Evolutionary conservation across 1,139 yeast species (phyloP).

Genomic region (Yamadazyma conglobata): DNA sequence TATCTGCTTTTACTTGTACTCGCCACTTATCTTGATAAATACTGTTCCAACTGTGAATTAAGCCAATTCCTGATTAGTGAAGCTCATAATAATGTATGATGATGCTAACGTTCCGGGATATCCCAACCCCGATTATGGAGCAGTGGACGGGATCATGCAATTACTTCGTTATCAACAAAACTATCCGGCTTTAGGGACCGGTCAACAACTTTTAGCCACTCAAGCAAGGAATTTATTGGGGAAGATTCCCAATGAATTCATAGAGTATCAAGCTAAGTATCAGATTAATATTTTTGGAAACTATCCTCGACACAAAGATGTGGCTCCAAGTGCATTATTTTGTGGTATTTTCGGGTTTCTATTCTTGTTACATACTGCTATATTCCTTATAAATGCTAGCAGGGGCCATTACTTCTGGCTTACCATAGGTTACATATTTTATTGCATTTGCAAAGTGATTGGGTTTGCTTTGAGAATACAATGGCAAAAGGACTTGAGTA

Average conservation of each 20-base stretch:
- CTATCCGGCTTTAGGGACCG: slow-evolving; percentile 19
- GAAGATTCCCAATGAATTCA: slow-evolving; percentile 12
- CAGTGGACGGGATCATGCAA: slow-evolving; percentile 31
- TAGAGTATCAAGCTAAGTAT: slow-evolving; percentile 12
- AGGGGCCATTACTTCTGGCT: slow-evolving; percentile 41
- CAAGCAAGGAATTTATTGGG: slow-evolving; percentile 16
- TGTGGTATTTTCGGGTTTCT: slow-evolving; percentile 29
- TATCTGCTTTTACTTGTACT: no score
- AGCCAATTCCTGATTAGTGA: no score
- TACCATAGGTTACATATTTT: slow-evolving; percentile 31
- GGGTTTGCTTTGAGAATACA: slow-evolving; percentile 32
- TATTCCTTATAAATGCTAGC: slow-evolving; percentile 29
- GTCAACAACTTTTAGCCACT: slow-evolving; percentile 13
- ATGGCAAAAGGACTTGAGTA: slow-evolving; percentile 29
- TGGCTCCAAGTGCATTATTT: slow-evolving; percentile 33
- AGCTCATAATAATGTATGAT: no score
- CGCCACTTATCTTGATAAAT: no score
- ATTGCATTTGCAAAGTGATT: slow-evolving; percentile 27
- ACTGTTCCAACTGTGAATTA: no score
- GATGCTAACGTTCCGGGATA: slow-evolving; percentile 12
- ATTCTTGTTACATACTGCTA: slow-evolving; percentile 22
- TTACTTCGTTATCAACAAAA: slow-evolving; percentile 24
- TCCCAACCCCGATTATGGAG: slow-evolving; percentile 15
- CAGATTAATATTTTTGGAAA: slow-evolving; percentile 32
- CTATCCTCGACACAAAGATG: slow-evolving; percentile 30